These are phyloP conservation scores for Huiozyma naganishii DNA, from an alignment of 805 yeast species.

Conservation along the genomic window DNA sequence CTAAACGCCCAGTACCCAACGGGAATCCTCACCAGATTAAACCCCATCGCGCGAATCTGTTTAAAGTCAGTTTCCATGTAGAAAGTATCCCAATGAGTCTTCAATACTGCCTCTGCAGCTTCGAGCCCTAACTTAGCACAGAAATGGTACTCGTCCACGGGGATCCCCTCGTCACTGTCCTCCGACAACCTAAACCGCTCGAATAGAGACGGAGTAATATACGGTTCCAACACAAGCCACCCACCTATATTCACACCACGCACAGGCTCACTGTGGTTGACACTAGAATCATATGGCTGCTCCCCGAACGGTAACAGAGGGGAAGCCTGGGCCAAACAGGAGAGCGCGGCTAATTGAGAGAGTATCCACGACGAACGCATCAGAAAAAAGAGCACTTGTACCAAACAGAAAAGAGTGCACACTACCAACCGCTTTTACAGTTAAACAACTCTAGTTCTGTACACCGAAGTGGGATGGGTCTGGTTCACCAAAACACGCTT, in stretches of 20 bases:
- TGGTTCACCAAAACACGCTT: no score
- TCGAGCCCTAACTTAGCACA: constrained; percentile 50
- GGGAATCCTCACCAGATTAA: constrained; percentile 83
- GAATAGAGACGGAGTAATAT: constrained; percentile 72
- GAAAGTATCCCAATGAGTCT: constrained; percentile 71
- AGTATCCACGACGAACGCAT: no score
- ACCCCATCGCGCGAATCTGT: constrained; percentile 48
- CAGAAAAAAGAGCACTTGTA: no score
- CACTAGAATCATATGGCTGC: no score
- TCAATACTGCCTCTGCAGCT: constrained; percentile 40
- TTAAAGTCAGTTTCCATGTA: constrained; percentile 62
- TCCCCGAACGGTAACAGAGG: no score
- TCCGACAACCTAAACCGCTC: constrained; percentile 34
- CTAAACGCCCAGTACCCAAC: constrained; percentile 91
- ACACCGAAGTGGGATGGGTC: no score
- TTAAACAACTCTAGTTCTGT: no score
- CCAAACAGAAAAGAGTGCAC: no score
- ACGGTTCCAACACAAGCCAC: constrained; percentile 83
- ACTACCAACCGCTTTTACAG: no score
- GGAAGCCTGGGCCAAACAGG: no score
- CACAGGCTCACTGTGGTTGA: constrained; percentile 5
- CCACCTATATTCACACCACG: constrained; percentile 80
- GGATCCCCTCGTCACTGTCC: constrained; percentile 33
- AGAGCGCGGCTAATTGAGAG: no score
- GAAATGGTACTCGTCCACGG: constrained; percentile 77